Percentiles rank a stretch among this genome's conserved stretches.
phyloP scores from a whole-genome alignment of 805 yeast genomes.

The Wickerhamomyces strasburgensis region DNA sequence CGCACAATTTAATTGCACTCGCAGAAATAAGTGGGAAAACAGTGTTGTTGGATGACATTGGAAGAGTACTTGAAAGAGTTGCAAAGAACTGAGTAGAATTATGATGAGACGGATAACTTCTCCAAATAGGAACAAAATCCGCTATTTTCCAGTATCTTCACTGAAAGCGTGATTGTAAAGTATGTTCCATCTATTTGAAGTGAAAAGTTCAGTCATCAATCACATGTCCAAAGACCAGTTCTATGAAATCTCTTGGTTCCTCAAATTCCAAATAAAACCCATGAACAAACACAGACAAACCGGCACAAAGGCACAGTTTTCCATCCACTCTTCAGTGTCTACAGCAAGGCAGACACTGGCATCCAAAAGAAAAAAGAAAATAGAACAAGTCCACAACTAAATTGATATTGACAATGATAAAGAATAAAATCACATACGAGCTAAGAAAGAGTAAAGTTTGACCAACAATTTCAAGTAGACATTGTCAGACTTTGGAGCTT shows the following conservation, averaged over 20 bases:
- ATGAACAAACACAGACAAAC: too few relatives aligned
- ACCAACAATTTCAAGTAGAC: conserved; percentile 98
- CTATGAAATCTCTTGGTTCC: too few relatives aligned
- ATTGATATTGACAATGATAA: background rate
- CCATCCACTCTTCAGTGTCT: conserved; percentile 2
- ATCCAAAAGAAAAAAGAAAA: conserved; percentile 2
- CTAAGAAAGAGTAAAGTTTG: conserved; percentile 97
- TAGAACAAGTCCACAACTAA: background rate
- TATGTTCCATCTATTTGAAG: too few relatives aligned
- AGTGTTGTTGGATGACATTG: background rate
- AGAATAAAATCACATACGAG: conserved; percentile 73
- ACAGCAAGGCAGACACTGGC: too few relatives aligned
- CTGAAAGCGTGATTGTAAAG: conserved; percentile 11
- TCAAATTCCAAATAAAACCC: too few relatives aligned
- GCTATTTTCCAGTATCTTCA: conserved; percentile 22
- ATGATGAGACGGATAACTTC: background rate
- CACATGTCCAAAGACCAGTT: too few relatives aligned
- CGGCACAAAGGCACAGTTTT: too few relatives aligned
- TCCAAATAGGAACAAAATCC: conserved; percentile 7
- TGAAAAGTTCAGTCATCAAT: too few relatives aligned
- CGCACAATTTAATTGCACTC: conserved; percentile 35
- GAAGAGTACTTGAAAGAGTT: too few relatives aligned
- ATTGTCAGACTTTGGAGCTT: conserved; percentile 99
- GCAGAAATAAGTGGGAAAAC: conserved; percentile 26
- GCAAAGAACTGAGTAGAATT: too few relatives aligned